Conservation (phyloP, 75 land plant genomes). For the Gnetum montanum region DNA sequence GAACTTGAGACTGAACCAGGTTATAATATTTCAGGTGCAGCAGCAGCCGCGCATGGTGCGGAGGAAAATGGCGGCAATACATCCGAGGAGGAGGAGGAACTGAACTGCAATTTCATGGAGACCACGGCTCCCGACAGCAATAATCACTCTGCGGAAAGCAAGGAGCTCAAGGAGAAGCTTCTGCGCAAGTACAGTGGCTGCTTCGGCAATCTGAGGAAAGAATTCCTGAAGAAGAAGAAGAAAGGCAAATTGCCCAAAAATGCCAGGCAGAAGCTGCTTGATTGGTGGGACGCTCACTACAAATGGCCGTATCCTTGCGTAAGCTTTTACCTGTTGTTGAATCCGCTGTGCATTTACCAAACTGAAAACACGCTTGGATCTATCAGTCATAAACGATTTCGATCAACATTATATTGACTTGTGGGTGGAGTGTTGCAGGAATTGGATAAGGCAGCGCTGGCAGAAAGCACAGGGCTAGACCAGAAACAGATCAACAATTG, state of each 20-base stretch:
- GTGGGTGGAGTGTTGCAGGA: conserved; percentile 61
- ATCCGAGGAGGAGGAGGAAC: conserved; percentile 36
- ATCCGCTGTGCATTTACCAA: no score
- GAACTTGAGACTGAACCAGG: no score
- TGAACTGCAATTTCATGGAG: conserved; percentile 35
- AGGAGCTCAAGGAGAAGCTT: conserved; percentile 52
- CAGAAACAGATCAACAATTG: conserved; percentile 77
- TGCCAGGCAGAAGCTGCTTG: conserved; percentile 48
- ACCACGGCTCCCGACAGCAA: conserved; percentile 20
- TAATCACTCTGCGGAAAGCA: conserved; percentile 14
- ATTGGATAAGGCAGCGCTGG: conserved; percentile 53
- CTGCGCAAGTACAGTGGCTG: conserved; percentile 57
- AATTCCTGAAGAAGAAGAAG: conserved; percentile 74
- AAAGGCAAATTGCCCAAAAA: conserved; percentile 77
- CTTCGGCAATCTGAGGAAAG: conserved; percentile 47
- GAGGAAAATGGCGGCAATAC: conserved; percentile 32
- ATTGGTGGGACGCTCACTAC: conserved; percentile 71
- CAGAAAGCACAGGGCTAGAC: conserved; percentile 59
- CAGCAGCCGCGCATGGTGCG: conserved; percentile 3
- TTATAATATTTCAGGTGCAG: no score
- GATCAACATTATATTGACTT: no score
- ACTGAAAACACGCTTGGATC: no score
- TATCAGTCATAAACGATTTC: no score
- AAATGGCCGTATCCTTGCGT: conserved; percentile 88
- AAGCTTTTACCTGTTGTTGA: no score